phyloP scores from a whole-genome alignment of 2,329 filamentous ascomycete species.

The Neodidymelliopsis sp. region DNA sequence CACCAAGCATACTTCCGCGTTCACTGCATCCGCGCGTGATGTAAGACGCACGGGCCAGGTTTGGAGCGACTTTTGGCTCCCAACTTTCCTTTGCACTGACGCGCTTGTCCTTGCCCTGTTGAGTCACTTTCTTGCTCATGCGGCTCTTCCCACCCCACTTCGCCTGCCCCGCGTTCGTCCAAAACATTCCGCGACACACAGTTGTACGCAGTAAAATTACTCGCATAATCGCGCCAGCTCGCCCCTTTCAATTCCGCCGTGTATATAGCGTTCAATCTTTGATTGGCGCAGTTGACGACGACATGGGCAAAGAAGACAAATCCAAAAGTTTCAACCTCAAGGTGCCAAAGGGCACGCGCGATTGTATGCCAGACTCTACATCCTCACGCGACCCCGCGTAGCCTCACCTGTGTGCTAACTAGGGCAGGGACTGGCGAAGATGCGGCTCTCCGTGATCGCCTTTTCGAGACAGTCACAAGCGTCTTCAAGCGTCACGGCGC shows the following conservation, averaged over 20 bases:
- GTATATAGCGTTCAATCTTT: conserved; percentile 25
- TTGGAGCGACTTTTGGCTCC: conserved; percentile 4
- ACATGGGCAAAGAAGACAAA: conserved; percentile 57
- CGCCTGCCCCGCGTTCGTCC: conserved; percentile 39
- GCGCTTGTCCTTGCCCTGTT: conserved; percentile 30
- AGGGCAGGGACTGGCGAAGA: conserved; percentile 41
- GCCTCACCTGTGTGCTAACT: conserved; percentile 21
- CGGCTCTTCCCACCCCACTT: conserved; percentile 41
- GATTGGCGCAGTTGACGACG: conserved; percentile 33
- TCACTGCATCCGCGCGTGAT: not conserved
- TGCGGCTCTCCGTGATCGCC: conserved; percentile 46
- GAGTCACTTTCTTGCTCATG: conserved; percentile 42
- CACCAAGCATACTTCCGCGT: not conserved
- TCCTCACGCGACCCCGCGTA: conserved; percentile 54
- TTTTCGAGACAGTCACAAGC: conserved; percentile 45
- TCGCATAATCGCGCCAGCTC: conserved; percentile 15
- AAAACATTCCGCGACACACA: conserved; percentile 30
- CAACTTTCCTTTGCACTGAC: conserved; percentile 20
- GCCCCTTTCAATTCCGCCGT: conserved; percentile 22
- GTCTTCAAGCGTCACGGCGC: conserved; percentile 51
- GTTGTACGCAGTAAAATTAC: conserved; percentile 25
- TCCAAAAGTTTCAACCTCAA: conserved; percentile 71
- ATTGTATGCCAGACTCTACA: conserved; percentile 72
- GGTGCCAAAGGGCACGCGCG: conserved; percentile 89
- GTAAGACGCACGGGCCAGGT: conserved; percentile 12